phyloP scores from a whole-genome alignment of 2,329 filamentous ascomycete species.

The Botrytis fragariae region DNA sequence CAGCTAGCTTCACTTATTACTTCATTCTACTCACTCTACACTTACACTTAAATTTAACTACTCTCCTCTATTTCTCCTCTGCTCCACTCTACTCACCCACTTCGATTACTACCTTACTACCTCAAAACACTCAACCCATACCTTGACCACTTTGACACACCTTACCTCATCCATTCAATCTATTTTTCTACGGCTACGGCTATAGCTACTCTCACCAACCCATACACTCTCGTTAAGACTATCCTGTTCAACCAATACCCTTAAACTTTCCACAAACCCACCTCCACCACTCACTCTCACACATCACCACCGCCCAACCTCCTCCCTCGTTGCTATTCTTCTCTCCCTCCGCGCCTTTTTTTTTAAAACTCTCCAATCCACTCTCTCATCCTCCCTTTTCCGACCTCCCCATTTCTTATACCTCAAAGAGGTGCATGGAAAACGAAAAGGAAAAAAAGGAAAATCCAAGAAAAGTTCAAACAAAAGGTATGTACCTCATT shows the following conservation, averaged over 20 bases:
- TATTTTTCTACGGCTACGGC: constrained; percentile 8
- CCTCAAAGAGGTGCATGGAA: constrained; percentile 27
- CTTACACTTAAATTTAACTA: neutral
- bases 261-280: constrained; percentile 20
- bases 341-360: constrained; percentile 27
- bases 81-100: constrained; percentile 12
- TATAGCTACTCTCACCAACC: constrained; percentile 18
- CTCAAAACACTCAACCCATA: constrained; percentile 1
- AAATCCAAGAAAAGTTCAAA: neutral
- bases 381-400: constrained; percentile 36
- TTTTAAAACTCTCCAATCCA: constrained; percentile 26
- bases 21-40: neutral
- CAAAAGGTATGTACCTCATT: constrained; percentile 31
- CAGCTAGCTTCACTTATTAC: neutral
- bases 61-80: constrained; percentile 3
- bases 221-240: constrained; percentile 17
- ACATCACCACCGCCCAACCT: constrained; percentile 32
- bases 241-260: constrained; percentile 18
- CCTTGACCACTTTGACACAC: constrained; percentile 17
- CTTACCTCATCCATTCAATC: constrained; percentile 22
- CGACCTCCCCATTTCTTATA: constrained; percentile 31
- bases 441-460: constrained; percentile 3
- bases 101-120: constrained; percentile 15
- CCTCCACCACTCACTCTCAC: constrained; percentile 32
- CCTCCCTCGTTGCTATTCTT: constrained; percentile 25